A percentile compares a stretch with the other conserved stretches of the same genome.
Conservation (phyloP, 2,329 filamentous ascomycete species). For the Sarocladium brachiariae region DNA sequence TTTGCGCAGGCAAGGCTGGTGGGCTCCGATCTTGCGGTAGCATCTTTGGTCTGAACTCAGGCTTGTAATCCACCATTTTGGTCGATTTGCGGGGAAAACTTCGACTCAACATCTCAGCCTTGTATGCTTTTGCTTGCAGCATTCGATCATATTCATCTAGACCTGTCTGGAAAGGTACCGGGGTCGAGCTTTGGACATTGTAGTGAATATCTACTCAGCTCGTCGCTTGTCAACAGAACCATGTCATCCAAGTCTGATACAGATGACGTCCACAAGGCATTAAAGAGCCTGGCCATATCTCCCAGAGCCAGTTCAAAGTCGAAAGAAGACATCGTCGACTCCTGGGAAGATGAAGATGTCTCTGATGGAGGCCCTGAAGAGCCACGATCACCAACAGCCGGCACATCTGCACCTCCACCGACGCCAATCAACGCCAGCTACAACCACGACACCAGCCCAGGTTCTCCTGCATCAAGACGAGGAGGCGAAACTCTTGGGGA, state of each 20-base stretch:
- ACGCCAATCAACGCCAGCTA: slow-evolving; percentile 54
- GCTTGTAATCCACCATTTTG: neutral
- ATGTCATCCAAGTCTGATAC: slow-evolving; percentile 20
- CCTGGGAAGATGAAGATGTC: slow-evolving; percentile 53
- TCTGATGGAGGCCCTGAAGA: slow-evolving; percentile 23
- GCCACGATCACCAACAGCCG: slow-evolving; percentile 15
- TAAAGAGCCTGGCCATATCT: slow-evolving; percentile 26
- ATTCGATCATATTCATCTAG: no score
- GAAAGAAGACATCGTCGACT: slow-evolving; percentile 30
- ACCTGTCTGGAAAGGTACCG: no score
- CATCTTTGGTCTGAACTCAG: neutral
- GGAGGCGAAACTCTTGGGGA: slow-evolving; percentile 14
- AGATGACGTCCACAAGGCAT: slow-evolving; percentile 21
- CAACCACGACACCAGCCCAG: slow-evolving; percentile 22
- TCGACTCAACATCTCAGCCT: neutral
- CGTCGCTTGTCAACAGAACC: neutral
- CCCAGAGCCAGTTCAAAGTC: slow-evolving; percentile 20
- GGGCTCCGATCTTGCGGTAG: no score
- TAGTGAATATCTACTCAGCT: neutral
- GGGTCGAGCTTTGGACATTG: no score
- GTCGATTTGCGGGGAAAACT: neutral
- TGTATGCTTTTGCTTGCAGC: neutral
- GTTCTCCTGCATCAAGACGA: neutral
- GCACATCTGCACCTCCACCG: slow-evolving; percentile 53
- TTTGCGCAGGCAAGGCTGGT: no score